phyloP scores from a whole-genome alignment of 148 eudicot species.

The Chenopodium suecicum region DNA sequence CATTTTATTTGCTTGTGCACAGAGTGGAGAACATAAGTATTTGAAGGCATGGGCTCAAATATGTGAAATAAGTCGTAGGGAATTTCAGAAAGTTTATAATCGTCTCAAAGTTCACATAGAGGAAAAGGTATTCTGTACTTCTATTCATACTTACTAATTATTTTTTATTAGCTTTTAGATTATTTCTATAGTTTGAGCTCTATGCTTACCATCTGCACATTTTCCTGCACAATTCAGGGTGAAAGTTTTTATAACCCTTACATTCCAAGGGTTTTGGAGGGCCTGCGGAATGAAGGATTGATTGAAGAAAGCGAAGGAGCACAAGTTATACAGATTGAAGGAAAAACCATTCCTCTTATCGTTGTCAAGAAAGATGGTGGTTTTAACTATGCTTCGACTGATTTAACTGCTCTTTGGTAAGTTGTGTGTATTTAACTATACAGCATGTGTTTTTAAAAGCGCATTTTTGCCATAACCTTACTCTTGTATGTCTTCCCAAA shows the following conservation, averaged over 20 bases:
- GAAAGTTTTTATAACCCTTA: constrained; percentile 91
- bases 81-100: constrained; percentile 64
- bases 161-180: no score
- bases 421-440: constrained; percentile 15
- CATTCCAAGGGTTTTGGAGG: constrained; percentile 59
- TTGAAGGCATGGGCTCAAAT: constrained; percentile 79
- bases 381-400: constrained; percentile 94
- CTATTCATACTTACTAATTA: neutral
- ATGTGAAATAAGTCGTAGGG: constrained; percentile 79
- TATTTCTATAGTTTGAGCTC: neutral
- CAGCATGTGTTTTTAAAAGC: neutral
- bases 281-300: constrained; percentile 50
- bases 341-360: constrained; percentile 78
- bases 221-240: constrained; percentile 42
- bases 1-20: constrained; percentile 16
- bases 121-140: constrained; percentile 61
- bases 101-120: constrained; percentile 66
- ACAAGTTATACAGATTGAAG: constrained; percentile 66
- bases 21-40: constrained; percentile 75
- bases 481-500: neutral
- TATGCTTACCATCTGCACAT: neutral
- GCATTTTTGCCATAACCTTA: neutral
- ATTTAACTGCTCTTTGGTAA: constrained; percentile 89
- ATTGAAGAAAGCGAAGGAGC: constrained; percentile 92
- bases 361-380: constrained; percentile 96